Evolutionary conservation across 805 yeast genomes (phyloP).

Genomic region (Candida alai): DNA sequence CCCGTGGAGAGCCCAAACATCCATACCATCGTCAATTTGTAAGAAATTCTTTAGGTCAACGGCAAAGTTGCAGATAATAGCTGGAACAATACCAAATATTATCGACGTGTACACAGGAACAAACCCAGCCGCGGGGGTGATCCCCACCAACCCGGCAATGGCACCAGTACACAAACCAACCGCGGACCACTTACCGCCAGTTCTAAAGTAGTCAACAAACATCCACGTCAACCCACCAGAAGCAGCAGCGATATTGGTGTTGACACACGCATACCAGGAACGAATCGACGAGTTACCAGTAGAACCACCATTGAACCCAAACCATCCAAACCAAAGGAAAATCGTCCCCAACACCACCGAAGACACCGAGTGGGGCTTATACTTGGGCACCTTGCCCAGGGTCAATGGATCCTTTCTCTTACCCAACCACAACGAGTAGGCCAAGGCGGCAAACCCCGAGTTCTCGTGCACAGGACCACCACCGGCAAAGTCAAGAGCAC

Average conservation of each 20-base stretch:
- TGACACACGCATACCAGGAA: slow-evolving; percentile 90
- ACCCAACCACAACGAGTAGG: slow-evolving; percentile 89
- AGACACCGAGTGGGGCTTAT: slow-evolving; percentile 91
- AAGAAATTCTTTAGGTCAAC: slow-evolving; percentile 72
- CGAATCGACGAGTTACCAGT: slow-evolving; percentile 91
- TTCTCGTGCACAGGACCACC: slow-evolving; percentile 98
- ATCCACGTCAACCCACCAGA: slow-evolving; percentile 93
- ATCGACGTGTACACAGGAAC: slow-evolving; percentile 90
- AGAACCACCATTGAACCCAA: slow-evolving; percentile 98
- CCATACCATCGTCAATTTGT: slow-evolving; percentile 90
- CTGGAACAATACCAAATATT: slow-evolving; percentile 77
- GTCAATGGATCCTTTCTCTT: slow-evolving; percentile 83
- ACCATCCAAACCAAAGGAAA: slow-evolving; percentile 98
- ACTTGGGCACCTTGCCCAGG: slow-evolving; percentile 69
- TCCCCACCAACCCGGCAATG: slow-evolving; percentile 89
- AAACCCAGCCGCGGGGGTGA: slow-evolving; percentile 96
- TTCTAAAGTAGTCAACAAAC: slow-evolving; percentile 82
- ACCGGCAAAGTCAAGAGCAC: slow-evolving; percentile 95
- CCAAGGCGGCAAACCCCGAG: slow-evolving; percentile 92
- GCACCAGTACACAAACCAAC: slow-evolving; percentile 94
- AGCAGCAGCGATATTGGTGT: slow-evolving; percentile 93
- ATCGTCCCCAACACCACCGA: slow-evolving; percentile 90
- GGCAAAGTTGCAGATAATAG: slow-evolving; percentile 76
- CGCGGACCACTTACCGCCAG: slow-evolving; percentile 87
- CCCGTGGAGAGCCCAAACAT: slow-evolving; percentile 90